Evolutionary conservation across 768 basidiomycete species (phyloP), one percentile per base, ranked within the genome.

Genomic region (Hygrophorus russula): DNA sequence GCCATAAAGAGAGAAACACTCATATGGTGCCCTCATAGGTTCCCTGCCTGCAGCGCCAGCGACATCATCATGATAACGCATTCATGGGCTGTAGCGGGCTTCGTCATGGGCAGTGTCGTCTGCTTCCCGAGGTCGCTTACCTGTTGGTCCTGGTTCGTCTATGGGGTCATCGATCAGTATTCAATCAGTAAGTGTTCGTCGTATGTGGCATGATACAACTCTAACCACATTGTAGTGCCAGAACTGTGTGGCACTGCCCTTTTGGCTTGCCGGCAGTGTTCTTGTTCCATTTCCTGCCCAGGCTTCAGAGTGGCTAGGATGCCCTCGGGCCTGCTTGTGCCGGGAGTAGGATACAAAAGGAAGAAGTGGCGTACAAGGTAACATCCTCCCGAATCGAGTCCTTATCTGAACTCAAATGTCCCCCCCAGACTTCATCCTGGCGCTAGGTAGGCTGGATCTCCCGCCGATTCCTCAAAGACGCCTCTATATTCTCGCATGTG

Each of bases 341-440:
- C 14, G 20, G 39, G 45, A 34, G 35, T 36, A 19, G 33, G 12
- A 14, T 19, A 14, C 12, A 46, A 33, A n/a, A 37, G 4, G 39
- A 18, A 7, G 15, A 6, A 3, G 40, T 15, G 8, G 20, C 29
- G 10, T 46, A 27, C 39, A 46, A 8, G 5, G 40, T 20, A 7
- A 17, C 29, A 11, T 29, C 31, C 19, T 41, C 38, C n/a, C 18
- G 29, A 7, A 41, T 39, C 7, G 35, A 33, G 10, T 46, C 45
- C 12, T 24, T 30, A 18, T 33, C 31, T 33, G 18, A 39, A 18
- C 35, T 46, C 45, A 27, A 38, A 33, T 20, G 10, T 14, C 33
- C 45, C 8, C 13, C 28, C 45, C 45, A 46, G 12, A 46, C 19
- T 18, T 41, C 45, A 9, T 35, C 17, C 9, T 46, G 39, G 9